Evolutionary conservation across 1,284 basidiomycete genomes (phyloP), one percentile per base, ranked within the genome.

Genomic region (Papiliotrema fonsecae): DNA sequence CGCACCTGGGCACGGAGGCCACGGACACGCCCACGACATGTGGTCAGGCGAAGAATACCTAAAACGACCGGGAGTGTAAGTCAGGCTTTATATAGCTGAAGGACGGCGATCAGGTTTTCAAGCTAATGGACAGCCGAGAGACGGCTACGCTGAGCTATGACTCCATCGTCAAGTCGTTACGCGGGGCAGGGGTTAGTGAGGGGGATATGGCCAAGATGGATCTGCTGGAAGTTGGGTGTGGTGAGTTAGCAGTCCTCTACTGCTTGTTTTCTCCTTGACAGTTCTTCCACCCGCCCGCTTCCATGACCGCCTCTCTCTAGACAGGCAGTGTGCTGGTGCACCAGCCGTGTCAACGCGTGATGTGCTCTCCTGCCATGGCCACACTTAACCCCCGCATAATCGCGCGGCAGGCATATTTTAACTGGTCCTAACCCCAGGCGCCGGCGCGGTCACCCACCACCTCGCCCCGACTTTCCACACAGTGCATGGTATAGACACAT

Each of bases 31-130:
- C 4, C 24, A 53, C 1, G 63, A 67, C 45, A 39, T 46, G 25
- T 69, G 67, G 67, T 54, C 56, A 32, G 65, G 61, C 21, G 56
- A 60, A 14, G 52, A 61, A n/a, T 69, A 69, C 48, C 52, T 63
- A 34, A 41, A 42, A 25, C 48, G 42, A 18, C 62, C 62, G 2
- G 61, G 62, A 13, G 49, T 61, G 62, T 67, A 42, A 60, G 61
- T 60, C 24, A 11, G n/a, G 16, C 25, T n/a, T 26, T 35, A 26
- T 24, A 27, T 10, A n/a, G 13, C 11, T 9, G 9, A 7, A 9
- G 11, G 10, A 24, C 38, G 24, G 10, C 19, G 38, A 9, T 7
- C 38, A 14, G 16, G 31, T 30, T 30, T 30, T 11, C n/a, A 27
- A 42, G 38, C 21, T 41, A 25, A 25, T 19, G 46, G 4, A 14